Base-by-base conservation (phyloP, 345 rosid species). In the Populus euphratica region DNA sequence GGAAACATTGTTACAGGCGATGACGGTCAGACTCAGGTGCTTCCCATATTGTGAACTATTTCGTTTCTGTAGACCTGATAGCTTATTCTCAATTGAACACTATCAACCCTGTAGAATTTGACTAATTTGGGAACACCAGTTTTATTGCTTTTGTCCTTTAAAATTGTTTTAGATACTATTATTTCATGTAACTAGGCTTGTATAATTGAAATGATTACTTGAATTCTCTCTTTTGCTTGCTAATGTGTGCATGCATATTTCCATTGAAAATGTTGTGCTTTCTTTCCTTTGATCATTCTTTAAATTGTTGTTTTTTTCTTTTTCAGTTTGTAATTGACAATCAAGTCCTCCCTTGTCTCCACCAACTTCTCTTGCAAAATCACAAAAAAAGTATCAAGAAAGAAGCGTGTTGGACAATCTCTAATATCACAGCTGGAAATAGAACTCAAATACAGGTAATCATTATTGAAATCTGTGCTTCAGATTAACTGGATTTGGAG, bases 21-120 rank as follows among this genome's bases (percentile, higher is more conserved):
- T 73, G 85, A 81, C 79, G 14, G 77, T 65, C 87, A 84, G 68
- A 84, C 85, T 49, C 85, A 84, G 87, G 87, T 81, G 76, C n/a
- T 17, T 68, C 33, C 66, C 54, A 12, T 69, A 47, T 13, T 20
- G 23, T 20, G 23, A 71, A 17, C 33, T 74, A 59, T n/a, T 43
- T 0, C 10, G 36, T 23, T 70, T 41, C 27, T 21, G 3, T 29
- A 23, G 50, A 18, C 47, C 39, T 81, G 72, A 61, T 69, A 23
- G 21, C 12, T 31, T 36, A 6, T 31, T 73, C 50, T n/a, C 8
- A 13, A 14, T 62, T 11, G 9, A 20, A 11, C 27, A 10, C 43
- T 29, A 59, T 38, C 47, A 47, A 38, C 41, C 62, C 14, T 29
- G 16, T 33, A 7, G 13, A n/a, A 43, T 43, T 56, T 79, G 47